phyloP scores from a whole-genome alignment of 345 rosid species.

The Acer saccharum region DNA sequence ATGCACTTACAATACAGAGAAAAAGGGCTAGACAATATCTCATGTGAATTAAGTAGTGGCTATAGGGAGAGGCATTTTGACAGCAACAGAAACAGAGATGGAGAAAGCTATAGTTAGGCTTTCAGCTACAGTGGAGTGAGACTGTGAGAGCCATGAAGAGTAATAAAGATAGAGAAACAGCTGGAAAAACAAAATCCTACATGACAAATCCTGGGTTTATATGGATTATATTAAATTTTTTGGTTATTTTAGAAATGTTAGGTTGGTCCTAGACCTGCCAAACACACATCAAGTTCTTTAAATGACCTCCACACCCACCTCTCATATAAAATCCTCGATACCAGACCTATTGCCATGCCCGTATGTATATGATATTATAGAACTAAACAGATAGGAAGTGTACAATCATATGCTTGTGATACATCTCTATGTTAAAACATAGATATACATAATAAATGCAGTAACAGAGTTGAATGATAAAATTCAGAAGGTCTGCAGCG shows the following conservation, averaged over 20 bases:
- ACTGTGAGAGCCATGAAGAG: not conserved
- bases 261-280: not conserved
- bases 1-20: no score
- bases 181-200: not conserved
- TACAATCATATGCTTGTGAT: not conserved
- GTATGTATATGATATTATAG: not conserved
- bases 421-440: not conserved
- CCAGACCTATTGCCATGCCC: not conserved
- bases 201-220: not conserved
- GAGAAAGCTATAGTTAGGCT: not conserved
- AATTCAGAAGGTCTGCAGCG: not conserved
- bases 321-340: not conserved
- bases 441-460: slow-evolving; percentile 5
- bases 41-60: no score
- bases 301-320: not conserved
- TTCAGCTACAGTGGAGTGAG: no score
- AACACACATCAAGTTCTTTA: not conserved
- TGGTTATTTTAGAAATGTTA: not conserved
- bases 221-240: not conserved
- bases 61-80: not conserved
- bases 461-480: not conserved
- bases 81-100: not conserved
- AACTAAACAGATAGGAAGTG: not conserved
- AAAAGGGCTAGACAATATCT: not conserved
- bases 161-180: not conserved